Base-by-base conservation (phyloP, 2,329 filamentous ascomycete species). In the Apiospora pterosperma region DNA sequence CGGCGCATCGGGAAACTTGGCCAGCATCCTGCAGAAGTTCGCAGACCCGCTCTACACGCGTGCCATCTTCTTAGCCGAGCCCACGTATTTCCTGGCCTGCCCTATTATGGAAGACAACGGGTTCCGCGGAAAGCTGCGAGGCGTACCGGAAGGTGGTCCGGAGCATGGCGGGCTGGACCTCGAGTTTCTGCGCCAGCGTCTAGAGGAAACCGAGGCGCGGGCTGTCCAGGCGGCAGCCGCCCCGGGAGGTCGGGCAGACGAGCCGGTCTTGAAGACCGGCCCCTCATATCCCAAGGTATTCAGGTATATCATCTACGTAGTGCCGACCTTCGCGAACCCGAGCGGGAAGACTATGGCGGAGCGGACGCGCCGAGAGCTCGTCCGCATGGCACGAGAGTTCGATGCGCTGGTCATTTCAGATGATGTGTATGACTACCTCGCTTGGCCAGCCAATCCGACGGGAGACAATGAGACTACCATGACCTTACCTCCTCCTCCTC, bases 381-480 rank as follows among this genome's bases (percentile, higher is more conserved):
- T 92, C 12, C 76, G 78, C 14, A 71, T 92, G 12, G 90, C 90
- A 1, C 79, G 88, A 48, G 80, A 87, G 59, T 88, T 83, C 69
- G 88, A 92, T 72, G 88, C 88, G 2, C 77, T 92, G 21, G 75
- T 92, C 55, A 80, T 92, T 7, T 83, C 85, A 2, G 90, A 92
- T 73, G 90, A 92, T 75, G 89, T 92, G 0, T 92, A 93, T 70
- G 90, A 92, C 73, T 85, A 89, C 67, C 78, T 92, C 11, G 82
- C 87, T 70, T 92, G 88, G 88, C 71, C 72, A 6, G 67, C 67
- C 2, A 67, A 67, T 16, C 19, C 12, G n/a, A 23, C 52, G 12
- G 60, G 48, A 6, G 19, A 25, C 12, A 14, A 39, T 21, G 60
- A 41, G 12, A 44, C 28, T 5, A 28, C 64, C 4, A 39, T 14